phyloP scores from a whole-genome alignment of 1,139 yeast genomes.

The Kazachstania sp. region DNA sequence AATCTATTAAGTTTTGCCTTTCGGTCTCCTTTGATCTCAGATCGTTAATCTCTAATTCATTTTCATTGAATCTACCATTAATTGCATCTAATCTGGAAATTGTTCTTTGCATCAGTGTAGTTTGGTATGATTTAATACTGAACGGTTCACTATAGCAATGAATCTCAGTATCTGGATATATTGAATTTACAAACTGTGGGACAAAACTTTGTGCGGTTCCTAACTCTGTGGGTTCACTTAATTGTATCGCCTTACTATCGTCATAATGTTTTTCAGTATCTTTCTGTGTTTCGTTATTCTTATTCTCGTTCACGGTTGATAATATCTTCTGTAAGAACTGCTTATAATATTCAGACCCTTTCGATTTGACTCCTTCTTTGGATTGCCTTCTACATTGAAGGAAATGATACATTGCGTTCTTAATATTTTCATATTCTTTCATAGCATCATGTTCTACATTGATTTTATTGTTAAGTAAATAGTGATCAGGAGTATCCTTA shows the following conservation, averaged over 20 bases:
- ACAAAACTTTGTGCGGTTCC: not conserved
- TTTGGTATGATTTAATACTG: slow-evolving; percentile 33
- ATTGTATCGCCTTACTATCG: not conserved
- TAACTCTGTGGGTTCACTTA: not conserved
- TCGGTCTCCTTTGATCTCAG: slow-evolving; percentile 40
- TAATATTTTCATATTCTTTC: slow-evolving; percentile 14
- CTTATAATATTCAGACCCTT: not conserved
- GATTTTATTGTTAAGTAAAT: slow-evolving; percentile 13
- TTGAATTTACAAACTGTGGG: not conserved
- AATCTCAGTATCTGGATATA: slow-evolving; percentile 1
- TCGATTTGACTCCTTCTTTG: slow-evolving; percentile 5
- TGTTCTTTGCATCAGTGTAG: slow-evolving; percentile 37
- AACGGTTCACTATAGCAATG: slow-evolving; percentile 17
- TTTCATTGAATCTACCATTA: slow-evolving; percentile 27
- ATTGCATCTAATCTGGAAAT: slow-evolving; percentile 34
- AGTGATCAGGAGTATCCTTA: slow-evolving; percentile 37
- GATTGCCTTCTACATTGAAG: slow-evolving; percentile 8
- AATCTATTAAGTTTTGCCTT: slow-evolving; percentile 45
- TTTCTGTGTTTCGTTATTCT: not conserved
- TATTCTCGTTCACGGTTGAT: no score
- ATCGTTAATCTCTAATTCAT: slow-evolving; percentile 28
- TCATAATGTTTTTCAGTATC: not conserved
- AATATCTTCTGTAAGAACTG: not conserved
- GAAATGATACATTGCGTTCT: slow-evolving; percentile 22
- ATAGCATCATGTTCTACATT: slow-evolving; percentile 8